Conservation (phyloP, 2,329 filamentous ascomycete genomes). For the Zopfia rhizophila region DNA sequence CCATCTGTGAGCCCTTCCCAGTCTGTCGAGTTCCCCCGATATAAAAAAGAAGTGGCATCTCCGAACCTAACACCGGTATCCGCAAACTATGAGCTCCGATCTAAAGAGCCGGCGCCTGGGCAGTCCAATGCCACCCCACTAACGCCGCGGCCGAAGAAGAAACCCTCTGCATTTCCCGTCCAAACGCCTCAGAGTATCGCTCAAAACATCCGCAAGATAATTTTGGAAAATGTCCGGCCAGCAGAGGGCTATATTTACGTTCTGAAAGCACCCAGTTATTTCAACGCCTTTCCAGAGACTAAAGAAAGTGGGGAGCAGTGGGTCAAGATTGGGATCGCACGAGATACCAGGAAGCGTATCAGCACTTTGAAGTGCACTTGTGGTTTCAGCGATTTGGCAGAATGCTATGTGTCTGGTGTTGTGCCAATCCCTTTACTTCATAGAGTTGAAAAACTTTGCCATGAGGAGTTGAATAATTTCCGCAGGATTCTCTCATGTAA, state of each 20-base stretch:
- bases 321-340: constrained; percentile 11
- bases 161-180: too few species aligned
- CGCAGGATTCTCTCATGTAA: constrained; percentile 5
- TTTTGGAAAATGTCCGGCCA: too few species aligned
- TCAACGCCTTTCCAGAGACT: not conserved
- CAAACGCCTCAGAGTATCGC: too few species aligned
- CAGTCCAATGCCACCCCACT: too few species aligned
- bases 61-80: too few species aligned
- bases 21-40: too few species aligned
- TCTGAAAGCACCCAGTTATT: constrained; percentile 8
- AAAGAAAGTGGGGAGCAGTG: constrained; percentile 9
- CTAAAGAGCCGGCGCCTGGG: too few species aligned
- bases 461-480: constrained; percentile 7
- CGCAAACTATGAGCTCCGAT: too few species aligned
- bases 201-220: too few species aligned
- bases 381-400: constrained; percentile 3
- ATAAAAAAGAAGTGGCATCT: too few species aligned
- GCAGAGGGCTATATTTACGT: constrained; percentile 6
- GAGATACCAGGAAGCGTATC: constrained; percentile 1
- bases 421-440: constrained; percentile 1
- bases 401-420: not conserved
- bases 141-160: too few species aligned
- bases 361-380: not conserved
- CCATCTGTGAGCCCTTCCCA: too few species aligned
- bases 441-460: constrained; percentile 6